These are phyloP conservation scores for Ascochyta rabiei DNA, from an alignment of 2,329 filamentous ascomycete genomes.

Conservation along the genomic window DNA sequence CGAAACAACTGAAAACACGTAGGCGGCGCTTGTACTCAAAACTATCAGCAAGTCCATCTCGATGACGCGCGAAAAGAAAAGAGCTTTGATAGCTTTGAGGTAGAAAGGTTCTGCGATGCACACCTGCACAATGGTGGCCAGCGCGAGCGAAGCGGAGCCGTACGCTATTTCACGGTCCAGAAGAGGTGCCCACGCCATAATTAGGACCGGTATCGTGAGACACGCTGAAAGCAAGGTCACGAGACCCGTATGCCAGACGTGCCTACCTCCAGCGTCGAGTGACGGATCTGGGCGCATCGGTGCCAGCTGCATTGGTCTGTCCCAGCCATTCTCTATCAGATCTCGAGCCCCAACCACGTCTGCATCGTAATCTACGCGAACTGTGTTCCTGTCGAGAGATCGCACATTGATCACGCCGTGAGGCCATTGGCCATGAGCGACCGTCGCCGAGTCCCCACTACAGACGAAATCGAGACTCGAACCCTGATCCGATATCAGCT, in stretches of 20 bases:
- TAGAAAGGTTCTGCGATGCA: conserved; percentile 72
- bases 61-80: conserved; percentile 65
- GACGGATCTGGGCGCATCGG: conserved; percentile 53
- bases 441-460: conserved; percentile 6
- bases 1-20: conserved; percentile 63
- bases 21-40: conserved; percentile 69
- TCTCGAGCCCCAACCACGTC: conserved; percentile 56
- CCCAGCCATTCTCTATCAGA: conserved; percentile 48
- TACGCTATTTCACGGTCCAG: conserved; percentile 56
- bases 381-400: conserved; percentile 22
- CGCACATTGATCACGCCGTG: conserved; percentile 28
- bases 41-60: conserved; percentile 75
- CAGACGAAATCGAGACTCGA: conserved; percentile 32
- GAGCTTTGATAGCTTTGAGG: conserved; percentile 64
- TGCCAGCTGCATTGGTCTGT: conserved; percentile 49
- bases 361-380: conserved; percentile 57
- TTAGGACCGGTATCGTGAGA: conserved; percentile 57
- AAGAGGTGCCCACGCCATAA: conserved; percentile 72
- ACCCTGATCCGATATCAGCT: conserved; percentile 40
- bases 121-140: conserved; percentile 72
- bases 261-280: conserved; percentile 58
- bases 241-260: conserved; percentile 59
- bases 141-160: conserved; percentile 60
- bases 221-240: conserved; percentile 44
- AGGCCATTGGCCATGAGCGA: conserved; percentile 30